Evolutionary conservation across 345 rosid genomes (phyloP).

Genomic region (Eucalyptus melliodora): DNA sequence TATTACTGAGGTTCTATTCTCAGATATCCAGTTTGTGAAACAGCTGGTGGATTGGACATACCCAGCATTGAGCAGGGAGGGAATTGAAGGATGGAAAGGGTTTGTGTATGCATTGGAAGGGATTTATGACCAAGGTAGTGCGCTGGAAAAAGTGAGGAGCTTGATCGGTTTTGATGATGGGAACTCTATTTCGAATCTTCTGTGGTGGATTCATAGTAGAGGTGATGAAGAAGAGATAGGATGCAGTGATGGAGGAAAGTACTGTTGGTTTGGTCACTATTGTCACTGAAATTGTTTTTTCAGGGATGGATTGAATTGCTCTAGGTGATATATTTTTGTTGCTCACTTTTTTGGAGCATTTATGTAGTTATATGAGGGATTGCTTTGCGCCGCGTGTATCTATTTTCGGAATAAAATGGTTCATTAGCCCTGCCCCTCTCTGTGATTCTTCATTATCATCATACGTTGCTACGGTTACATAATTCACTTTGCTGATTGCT

Average conservation of each 20-base stretch:
- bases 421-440: not conserved
- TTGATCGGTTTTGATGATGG: conserved; percentile 66
- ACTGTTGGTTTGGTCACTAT: conserved; percentile 64
- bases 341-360: not conserved
- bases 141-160: conserved; percentile 43
- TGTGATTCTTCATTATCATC: not conserved
- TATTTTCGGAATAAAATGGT: not conserved
- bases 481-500: not conserved
- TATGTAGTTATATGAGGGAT: not conserved
- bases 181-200: conserved; percentile 59
- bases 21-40: conserved; percentile 36
- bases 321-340: not conserved
- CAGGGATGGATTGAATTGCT: not conserved
- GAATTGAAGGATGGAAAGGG: conserved; percentile 93
- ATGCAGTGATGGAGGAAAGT: conserved; percentile 35
- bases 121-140: conserved; percentile 46
- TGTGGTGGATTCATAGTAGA: conserved; percentile 94
- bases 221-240: conserved; percentile 16
- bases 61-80: conserved; percentile 57
- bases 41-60: conserved; percentile 77
- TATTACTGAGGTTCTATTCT: conserved; percentile 57
- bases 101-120: conserved; percentile 77
- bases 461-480: not conserved
- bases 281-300: conserved; percentile 25
- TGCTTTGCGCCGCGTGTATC: not conserved